Percentiles rank a stretch among this genome's conserved stretches.
Conservation (phyloP, 1,139 yeast species). For the Candida neerlandica region DNA sequence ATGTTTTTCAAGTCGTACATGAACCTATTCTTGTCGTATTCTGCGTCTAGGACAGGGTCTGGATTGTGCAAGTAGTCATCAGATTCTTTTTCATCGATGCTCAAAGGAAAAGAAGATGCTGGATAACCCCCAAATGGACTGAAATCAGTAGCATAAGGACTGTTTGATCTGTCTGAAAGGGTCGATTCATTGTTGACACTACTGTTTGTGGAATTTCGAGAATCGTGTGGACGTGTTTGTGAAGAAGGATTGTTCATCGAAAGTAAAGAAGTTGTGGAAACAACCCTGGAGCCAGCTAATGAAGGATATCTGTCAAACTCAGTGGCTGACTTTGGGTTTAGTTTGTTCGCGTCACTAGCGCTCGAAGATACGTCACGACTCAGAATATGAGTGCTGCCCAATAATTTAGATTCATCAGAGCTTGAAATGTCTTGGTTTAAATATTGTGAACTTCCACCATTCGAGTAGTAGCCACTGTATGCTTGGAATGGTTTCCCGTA, state of each 20-base stretch:
- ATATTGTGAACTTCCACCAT: constrained; percentile 46
- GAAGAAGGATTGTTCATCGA: constrained; percentile 19
- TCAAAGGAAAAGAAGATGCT: constrained; percentile 82
- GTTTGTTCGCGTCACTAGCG: constrained; percentile 17
- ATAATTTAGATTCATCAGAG: constrained; percentile 23
- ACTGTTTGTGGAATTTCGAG: constrained; percentile 17
- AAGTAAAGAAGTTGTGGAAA: constrained; percentile 46
- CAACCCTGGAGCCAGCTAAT: constrained; percentile 51
- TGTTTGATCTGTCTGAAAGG: constrained; percentile 11
- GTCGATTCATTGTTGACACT: constrained; percentile 26
- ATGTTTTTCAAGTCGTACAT: constrained; percentile 59
- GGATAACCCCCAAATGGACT: constrained; percentile 97
- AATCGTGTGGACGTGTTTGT: constrained; percentile 4
- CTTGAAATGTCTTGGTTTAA: constrained; percentile 31
- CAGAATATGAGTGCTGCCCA: neutral
- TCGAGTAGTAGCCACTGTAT: constrained; percentile 47
- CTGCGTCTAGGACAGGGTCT: constrained; percentile 86
- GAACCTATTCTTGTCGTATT: constrained; percentile 68
- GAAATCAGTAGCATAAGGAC: constrained; percentile 30
- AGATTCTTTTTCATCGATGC: constrained; percentile 86
- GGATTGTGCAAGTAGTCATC: constrained; percentile 94
- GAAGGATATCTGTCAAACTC: constrained; percentile 63
- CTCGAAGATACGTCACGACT: constrained; percentile 9
- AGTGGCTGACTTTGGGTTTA: constrained; percentile 38
- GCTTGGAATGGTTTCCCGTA: constrained; percentile 45